These are phyloP conservation scores for Fusarium sp. DNA, from an alignment of 2,329 filamentous ascomycete genomes.

Conservation along the genomic window DNA sequence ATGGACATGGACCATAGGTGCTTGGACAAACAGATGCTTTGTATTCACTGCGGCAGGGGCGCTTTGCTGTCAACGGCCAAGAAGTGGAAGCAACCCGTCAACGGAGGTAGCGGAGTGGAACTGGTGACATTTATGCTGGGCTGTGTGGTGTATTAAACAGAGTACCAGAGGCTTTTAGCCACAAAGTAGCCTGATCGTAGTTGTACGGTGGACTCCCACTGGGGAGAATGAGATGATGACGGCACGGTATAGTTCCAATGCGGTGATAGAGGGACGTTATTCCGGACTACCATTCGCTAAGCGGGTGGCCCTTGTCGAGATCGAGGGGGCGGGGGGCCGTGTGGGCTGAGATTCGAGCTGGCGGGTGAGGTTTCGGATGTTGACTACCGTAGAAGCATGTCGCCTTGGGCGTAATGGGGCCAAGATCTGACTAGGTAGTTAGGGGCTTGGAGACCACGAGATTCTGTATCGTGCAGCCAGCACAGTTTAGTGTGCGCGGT, in stretches of 20 bases:
- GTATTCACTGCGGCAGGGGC: conserved; percentile 37
- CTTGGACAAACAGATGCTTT: conserved; percentile 8
- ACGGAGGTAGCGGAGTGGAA: conserved; percentile 29
- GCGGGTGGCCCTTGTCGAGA: conserved; percentile 37
- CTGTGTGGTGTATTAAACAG: background rate
- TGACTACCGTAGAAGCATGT: conserved; percentile 34
- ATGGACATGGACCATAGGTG: conserved; percentile 29
- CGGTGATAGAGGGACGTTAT: conserved; percentile 17
- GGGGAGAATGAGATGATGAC: conserved; percentile 1
- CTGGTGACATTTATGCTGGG: conserved; percentile 11
- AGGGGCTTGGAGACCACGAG: conserved; percentile 5
- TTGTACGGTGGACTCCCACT: too few relatives aligned
- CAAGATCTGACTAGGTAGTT: too few relatives aligned
- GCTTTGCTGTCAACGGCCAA: conserved; percentile 35
- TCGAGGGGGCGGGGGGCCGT: conserved; percentile 36
- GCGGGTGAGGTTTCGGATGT: conserved; percentile 35
- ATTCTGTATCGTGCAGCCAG: conserved; percentile 9
- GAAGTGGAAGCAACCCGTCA: conserved; percentile 34
- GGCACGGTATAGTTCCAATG: conserved; percentile 3
- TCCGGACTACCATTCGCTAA: conserved; percentile 26
- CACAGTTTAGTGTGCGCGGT: conserved; percentile 1
- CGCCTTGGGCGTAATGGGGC: conserved; percentile 9
- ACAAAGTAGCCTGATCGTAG: background rate
- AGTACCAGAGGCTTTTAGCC: conserved; percentile 4
- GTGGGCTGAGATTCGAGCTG: conserved; percentile 46